Evolutionary conservation across 306 rosid genomes (phyloP).

Genomic region (Pterocarpus santalinus): DNA sequence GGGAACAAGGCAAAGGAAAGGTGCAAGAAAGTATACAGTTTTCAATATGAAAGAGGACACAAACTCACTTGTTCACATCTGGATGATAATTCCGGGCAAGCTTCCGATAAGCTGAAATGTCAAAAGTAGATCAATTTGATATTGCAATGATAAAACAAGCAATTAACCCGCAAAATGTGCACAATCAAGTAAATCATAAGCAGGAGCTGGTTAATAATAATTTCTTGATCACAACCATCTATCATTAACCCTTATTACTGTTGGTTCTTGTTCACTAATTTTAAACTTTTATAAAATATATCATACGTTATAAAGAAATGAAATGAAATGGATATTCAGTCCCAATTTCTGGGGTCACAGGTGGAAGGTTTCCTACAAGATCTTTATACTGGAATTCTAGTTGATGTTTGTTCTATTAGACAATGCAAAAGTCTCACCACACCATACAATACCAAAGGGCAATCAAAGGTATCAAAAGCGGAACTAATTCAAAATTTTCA

Average conservation of each 20-base stretch:
- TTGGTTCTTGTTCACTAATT: slow-evolving; percentile 18
- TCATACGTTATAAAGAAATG: neutral
- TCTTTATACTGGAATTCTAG: neutral
- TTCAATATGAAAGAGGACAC: neutral
- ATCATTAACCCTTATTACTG: neutral
- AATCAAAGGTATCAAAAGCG: neutral
- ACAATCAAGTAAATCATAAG: slow-evolving; percentile 33
- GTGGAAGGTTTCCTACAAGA: slow-evolving; percentile 11
- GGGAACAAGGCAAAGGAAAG: slow-evolving; percentile 23
- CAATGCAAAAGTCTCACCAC: slow-evolving; percentile 15
- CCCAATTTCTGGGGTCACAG: neutral
- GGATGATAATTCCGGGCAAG: slow-evolving; percentile 97
- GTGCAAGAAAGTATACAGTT: slow-evolving; percentile 27
- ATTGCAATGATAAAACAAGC: slow-evolving; percentile 24
- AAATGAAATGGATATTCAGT: slow-evolving; percentile 16
- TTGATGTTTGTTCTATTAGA: slow-evolving; percentile 9
- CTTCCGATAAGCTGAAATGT: slow-evolving; percentile 90
- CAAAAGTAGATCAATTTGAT: slow-evolving; percentile 28
- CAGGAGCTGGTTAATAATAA: neutral
- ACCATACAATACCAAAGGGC: slow-evolving; percentile 29
- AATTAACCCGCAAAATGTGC: neutral
- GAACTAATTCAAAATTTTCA: slow-evolving; percentile 20
- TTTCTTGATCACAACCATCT: slow-evolving; percentile 22
- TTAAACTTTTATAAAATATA: slow-evolving; percentile 18
- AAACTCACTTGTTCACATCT: slow-evolving; percentile 95